Evolutionary conservation across 1,284 basidiomycete genomes (phyloP).

Genomic region (Sparassis latifolia): DNA sequence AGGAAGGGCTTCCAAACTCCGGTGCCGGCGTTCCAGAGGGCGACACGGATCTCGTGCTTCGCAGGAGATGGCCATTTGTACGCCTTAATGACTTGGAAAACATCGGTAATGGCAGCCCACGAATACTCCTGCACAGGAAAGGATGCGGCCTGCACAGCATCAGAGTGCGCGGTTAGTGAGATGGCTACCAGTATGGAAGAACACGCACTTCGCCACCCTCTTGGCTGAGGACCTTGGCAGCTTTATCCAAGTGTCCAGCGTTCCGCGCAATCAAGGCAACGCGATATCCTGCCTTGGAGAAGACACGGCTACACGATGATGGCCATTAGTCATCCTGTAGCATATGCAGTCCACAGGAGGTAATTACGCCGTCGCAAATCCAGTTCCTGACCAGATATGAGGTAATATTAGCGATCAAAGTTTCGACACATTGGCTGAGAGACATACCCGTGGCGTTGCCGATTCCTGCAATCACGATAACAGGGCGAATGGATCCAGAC

Average conservation of each 20-base stretch:
- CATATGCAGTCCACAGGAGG: background rate
- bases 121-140: constrained; percentile 58
- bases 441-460: constrained; percentile 36
- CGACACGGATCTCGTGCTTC: constrained; percentile 50
- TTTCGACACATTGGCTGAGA: background rate
- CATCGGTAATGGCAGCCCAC: constrained; percentile 42
- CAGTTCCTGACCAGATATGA: constrained; percentile 38
- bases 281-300: constrained; percentile 59
- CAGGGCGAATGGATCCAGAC: constrained; percentile 34
- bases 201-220: constrained; percentile 51
- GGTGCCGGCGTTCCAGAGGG: constrained; percentile 59
- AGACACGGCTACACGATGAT: constrained; percentile 41
- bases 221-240: constrained; percentile 48
- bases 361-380: constrained; percentile 56
- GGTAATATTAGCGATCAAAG: background rate
- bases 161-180: background rate
- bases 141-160: constrained; percentile 40
- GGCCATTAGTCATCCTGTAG: background rate
- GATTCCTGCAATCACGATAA: constrained; percentile 49
- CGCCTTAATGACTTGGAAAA: constrained; percentile 47
- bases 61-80: constrained; percentile 35
- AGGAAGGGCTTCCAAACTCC: constrained; percentile 65
- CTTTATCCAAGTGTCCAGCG: constrained; percentile 41
- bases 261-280: constrained; percentile 66
- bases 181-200: background rate